Conservation (phyloP, 495 filamentous ascomycete genomes). For the Penicillium cataractarum region DNA sequence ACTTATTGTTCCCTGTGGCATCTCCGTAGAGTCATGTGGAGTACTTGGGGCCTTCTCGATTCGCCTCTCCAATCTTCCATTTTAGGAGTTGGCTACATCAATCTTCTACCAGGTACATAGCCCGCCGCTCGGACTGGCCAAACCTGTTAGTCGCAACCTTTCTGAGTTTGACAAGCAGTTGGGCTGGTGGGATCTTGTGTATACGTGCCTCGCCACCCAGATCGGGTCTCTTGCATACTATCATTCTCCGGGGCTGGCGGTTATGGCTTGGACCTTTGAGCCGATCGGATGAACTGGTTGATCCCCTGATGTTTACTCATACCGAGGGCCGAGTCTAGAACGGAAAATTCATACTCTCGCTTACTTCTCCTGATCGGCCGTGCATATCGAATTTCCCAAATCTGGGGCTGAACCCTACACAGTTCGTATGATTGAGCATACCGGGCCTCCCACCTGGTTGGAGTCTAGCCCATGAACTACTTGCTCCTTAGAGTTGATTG, state of each 20-base stretch:
- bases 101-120: constrained; percentile 7
- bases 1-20: not conserved
- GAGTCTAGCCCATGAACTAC: not conserved
- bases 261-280: constrained; percentile 2
- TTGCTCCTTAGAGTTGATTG: not conserved
- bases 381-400: not conserved
- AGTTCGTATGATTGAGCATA: not conserved
- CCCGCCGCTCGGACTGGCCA: constrained; percentile 16
- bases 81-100: not conserved
- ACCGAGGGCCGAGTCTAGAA: not conserved
- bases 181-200: not conserved
- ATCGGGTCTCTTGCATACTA: constrained; percentile 5
- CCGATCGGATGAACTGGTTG: not conserved
- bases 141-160: constrained; percentile 16
- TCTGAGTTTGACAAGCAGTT: not conserved
- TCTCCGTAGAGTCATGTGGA: not conserved
- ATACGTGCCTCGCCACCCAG: constrained; percentile 6
- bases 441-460: not conserved
- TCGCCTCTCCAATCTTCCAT: not conserved
- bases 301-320: not conserved
- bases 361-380: not conserved
- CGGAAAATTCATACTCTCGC: not conserved
- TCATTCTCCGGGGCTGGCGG: not conserved
- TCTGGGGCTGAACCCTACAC: not conserved
- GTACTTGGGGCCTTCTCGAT: not conserved